Evolutionary conservation across 2,329 filamentous ascomycete genomes (phyloP).

Genomic region (Aspergillus candidus): DNA sequence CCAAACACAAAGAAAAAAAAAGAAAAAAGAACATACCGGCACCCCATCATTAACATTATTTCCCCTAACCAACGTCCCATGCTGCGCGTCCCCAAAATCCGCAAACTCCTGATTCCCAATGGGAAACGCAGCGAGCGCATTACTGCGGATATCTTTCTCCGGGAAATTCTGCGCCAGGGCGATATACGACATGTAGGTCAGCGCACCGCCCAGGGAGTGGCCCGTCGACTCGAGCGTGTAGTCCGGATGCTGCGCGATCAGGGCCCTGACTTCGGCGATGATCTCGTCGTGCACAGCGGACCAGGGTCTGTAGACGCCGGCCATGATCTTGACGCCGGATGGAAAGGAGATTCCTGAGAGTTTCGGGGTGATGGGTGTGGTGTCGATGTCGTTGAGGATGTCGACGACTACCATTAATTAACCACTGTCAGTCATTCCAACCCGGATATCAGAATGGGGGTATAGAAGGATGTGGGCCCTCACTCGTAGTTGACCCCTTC

Average conservation of each 20-base stretch:
- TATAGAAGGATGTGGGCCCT: neutral
- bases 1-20: fast-evolving
- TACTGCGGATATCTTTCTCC: slow-evolving; percentile 22
- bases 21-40: slow-evolving; percentile 14
- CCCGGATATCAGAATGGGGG: neutral
- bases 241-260: slow-evolving; percentile 22
- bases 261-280: slow-evolving; percentile 22
- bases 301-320: slow-evolving; percentile 23
- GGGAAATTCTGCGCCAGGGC: slow-evolving; percentile 28
- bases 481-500: slow-evolving; percentile 25
- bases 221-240: slow-evolving; percentile 26
- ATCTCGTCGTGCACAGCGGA: slow-evolving; percentile 23
- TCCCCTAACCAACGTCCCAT: slow-evolving; percentile 21
- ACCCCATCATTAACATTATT: slow-evolving; percentile 25
- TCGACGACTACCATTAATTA: slow-evolving; percentile 10
- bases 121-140: slow-evolving; percentile 28
- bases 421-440: neutral
- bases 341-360: slow-evolving; percentile 26
- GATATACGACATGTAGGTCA: slow-evolving; percentile 29
- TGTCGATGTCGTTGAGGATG: slow-evolving; percentile 24
- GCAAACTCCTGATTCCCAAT: slow-evolving; percentile 26
- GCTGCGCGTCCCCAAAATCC: slow-evolving; percentile 17
- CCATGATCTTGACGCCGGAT: slow-evolving; percentile 22
- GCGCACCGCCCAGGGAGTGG: slow-evolving; percentile 27
- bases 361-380: slow-evolving; percentile 16